These are phyloP conservation scores for Strobilomyces confusus DNA, from an alignment of 768 basidiomycete genomes.

Conservation along the genomic window DNA sequence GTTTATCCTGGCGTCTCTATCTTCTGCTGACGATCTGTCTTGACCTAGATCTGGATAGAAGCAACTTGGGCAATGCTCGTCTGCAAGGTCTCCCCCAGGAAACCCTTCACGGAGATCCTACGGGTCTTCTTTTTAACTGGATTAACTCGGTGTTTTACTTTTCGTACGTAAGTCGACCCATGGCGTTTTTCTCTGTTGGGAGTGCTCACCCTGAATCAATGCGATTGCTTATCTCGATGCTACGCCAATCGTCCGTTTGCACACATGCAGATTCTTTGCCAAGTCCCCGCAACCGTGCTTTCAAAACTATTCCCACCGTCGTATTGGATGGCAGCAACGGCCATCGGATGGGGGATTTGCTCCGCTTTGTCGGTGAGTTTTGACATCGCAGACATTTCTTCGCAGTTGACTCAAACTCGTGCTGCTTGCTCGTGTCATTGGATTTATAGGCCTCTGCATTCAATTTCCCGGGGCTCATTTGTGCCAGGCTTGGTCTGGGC, in stretches of 20 bases:
- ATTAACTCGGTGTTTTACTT: constrained; percentile 75
- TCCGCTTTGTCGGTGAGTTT: constrained; percentile 63
- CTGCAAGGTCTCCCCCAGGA: constrained; percentile 70
- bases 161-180: constrained; percentile 52
- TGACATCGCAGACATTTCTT: not conserved
- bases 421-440: not conserved
- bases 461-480: constrained; percentile 55
- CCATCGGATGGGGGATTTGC: constrained; percentile 72
- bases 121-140: constrained; percentile 68
- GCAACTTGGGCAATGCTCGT: constrained; percentile 76
- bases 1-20: not conserved
- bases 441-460: constrained; percentile 55
- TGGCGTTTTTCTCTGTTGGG: not conserved
- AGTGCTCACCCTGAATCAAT: not conserved
- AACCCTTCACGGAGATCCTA: constrained; percentile 60
- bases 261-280: constrained; percentile 53
- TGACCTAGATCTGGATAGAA: constrained; percentile 55
- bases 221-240: not conserved
- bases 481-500: constrained; percentile 60
- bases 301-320: constrained; percentile 70
- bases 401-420: not conserved
- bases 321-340: constrained; percentile 60
- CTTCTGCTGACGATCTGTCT: constrained; percentile 1
- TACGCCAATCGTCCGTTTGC: not conserved
- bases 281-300: constrained; percentile 59